A percentile compares a stretch with the other conserved stretches of the same genome.
phyloP scores from a whole-genome alignment of 257 asterid species.

The Nicotiana benthamiana region DNA sequence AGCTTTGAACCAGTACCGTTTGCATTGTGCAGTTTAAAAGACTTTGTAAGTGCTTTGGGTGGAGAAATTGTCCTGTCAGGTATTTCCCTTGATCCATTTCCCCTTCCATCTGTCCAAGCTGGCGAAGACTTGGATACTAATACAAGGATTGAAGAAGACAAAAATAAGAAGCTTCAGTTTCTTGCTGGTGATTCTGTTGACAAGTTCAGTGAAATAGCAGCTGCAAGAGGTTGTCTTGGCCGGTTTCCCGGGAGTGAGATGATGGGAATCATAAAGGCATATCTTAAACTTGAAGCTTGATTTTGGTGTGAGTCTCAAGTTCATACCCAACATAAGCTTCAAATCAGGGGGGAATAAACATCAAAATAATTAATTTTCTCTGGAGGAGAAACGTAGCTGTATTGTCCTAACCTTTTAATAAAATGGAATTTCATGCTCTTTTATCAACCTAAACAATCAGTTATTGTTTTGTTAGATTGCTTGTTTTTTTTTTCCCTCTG shows the following conservation, averaged over 20 bases:
- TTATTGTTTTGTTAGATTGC: not conserved
- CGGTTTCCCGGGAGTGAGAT: conserved; percentile 83
- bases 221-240: conserved; percentile 83
- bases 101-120: conserved; percentile 50
- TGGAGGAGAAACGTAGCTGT: not conserved
- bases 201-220: conserved; percentile 71
- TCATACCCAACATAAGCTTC: not conserved
- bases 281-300: conserved; percentile 34
- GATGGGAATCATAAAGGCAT: conserved; percentile 82
- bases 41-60: conserved; percentile 68
- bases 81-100: conserved; percentile 73
- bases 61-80: conserved; percentile 51
- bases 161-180: conserved; percentile 24
- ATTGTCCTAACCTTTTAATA: not conserved
- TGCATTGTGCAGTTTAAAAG: conserved; percentile 65
- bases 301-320: not conserved
- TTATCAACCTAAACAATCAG: not conserved
- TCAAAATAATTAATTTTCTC: not conserved
- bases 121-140: conserved; percentile 34
- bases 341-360: not conserved
- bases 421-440: not conserved
- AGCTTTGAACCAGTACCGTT: conserved; percentile 97
- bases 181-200: conserved; percentile 57
- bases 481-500: not conserved
- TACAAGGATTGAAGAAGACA: conserved; percentile 20